phyloP scores from a whole-genome alignment of 1,139 yeast species.

The Pichiaceae sp. region DNA sequence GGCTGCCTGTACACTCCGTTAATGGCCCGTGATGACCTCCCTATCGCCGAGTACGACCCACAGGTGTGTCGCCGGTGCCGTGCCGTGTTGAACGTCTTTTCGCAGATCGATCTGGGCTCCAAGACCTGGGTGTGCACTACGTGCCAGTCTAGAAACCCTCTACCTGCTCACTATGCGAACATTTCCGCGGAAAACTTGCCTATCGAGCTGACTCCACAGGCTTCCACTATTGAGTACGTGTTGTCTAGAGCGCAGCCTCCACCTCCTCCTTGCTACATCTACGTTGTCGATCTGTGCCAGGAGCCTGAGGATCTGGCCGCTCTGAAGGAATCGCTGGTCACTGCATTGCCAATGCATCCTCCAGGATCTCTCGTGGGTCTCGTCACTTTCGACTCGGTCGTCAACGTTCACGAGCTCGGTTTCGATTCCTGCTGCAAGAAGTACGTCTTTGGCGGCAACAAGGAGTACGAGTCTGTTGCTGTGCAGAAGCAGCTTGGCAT shows the following conservation, averaged over 20 bases:
- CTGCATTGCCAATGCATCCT: constrained; percentile 78
- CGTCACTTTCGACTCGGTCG: constrained; percentile 90
- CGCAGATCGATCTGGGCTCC: constrained; percentile 71
- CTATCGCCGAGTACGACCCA: constrained; percentile 86
- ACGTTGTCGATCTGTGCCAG: constrained; percentile 89
- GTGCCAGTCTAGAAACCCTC: constrained; percentile 78
- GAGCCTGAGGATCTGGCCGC: constrained; percentile 90
- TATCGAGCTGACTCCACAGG: constrained; percentile 66
- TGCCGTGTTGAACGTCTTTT: constrained; percentile 81
- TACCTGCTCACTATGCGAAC: constrained; percentile 86
- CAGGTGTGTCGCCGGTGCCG: constrained; percentile 81
- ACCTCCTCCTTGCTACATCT: constrained; percentile 92
- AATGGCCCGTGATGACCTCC: constrained; percentile 68
- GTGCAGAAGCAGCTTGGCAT: constrained; percentile 27
- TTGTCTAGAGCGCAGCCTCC: constrained; percentile 48
- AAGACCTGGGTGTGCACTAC: constrained; percentile 86
- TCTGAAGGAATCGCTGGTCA: constrained; percentile 76
- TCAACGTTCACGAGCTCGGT: constrained; percentile 88
- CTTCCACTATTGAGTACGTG: constrained; percentile 89
- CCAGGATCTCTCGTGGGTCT: constrained; percentile 90
- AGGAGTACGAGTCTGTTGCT: constrained; percentile 39
- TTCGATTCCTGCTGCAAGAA: constrained; percentile 70
- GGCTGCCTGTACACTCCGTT: constrained; percentile 94
- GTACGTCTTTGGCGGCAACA: constrained; percentile 87
- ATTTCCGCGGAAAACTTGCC: constrained; percentile 81